Conservation (phyloP, 495 filamentous ascomycete species). For the Tuber calosporum region DNA sequence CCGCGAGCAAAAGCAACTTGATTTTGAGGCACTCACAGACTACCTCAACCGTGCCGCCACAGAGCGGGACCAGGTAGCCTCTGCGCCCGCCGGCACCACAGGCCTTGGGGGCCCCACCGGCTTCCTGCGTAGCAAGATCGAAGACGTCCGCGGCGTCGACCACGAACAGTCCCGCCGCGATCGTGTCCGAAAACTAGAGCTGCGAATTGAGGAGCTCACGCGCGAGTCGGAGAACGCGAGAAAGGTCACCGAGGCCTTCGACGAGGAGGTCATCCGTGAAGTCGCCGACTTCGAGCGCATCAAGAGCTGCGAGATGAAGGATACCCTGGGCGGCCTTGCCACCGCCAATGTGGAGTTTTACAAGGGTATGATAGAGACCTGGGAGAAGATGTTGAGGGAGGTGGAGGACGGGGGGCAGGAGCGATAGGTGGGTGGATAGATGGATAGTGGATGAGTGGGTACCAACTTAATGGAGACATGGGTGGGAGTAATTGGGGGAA, state of each 20-base stretch:
- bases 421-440: constrained; percentile 3
- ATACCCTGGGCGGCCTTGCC: constrained; percentile 72
- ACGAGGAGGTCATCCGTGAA: constrained; percentile 88
- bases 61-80: constrained; percentile 81
- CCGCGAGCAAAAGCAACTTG: constrained; percentile 93
- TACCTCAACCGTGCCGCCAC: constrained; percentile 82
- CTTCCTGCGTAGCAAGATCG: constrained; percentile 92
- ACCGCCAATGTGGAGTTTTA: constrained; percentile 86
- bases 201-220: constrained; percentile 83
- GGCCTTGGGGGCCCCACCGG: constrained; percentile 61
- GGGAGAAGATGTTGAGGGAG: constrained; percentile 81
- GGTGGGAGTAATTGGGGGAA: background rate
- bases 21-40: constrained; percentile 91
- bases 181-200: constrained; percentile 76
- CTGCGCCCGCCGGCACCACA: constrained; percentile 54
- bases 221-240: constrained; percentile 80
- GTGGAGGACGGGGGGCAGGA: constrained; percentile 57
- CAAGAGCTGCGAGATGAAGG: constrained; percentile 85
- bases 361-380: constrained; percentile 65
- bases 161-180: constrained; percentile 87
- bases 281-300: constrained; percentile 91
- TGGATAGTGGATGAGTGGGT: background rate
- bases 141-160: constrained; percentile 93
- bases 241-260: constrained; percentile 75
- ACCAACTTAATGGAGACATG: background rate